Base-by-base conservation (phyloP, 2,329 filamentous ascomycete species). In the Trichoderma sp. region DNA sequence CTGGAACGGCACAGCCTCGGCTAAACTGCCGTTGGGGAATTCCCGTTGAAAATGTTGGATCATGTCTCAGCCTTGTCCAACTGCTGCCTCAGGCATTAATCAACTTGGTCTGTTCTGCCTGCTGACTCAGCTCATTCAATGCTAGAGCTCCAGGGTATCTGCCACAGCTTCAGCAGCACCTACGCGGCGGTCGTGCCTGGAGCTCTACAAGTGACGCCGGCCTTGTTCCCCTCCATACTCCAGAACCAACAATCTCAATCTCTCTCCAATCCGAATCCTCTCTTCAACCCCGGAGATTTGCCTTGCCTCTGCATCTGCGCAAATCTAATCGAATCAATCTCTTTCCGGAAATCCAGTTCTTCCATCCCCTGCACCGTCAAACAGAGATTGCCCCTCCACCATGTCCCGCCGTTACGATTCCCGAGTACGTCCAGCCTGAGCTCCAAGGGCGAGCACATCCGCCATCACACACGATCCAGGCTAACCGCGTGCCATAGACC, bases 371-470 rank as follows among this genome's bases (percentile, higher is more conserved):
- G 29, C 33, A n/a, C 71, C 11, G 21, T 21, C 21, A 31, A 12
- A 64, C 11, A 53, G 64, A 75, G 53, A 65, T 38, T 75, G 75
- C 72, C 64, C 71, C 71, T 75, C 81, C 86, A 89, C 81, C 86
- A 98, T 98, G 95, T 97, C 95, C 86, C 93, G 95, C 88, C 93
- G 95, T 89, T 98, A 98, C 89, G 95, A 98, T 92, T 97, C 95
- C 83, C 92, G 95, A 88, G 95, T 98, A 89, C 85, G 93, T 87
- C 59, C 60, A 18, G 50, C 33, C 67, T 69, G 24, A 33, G 27
- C 35, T 60, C 7, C 64, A n/a, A 29, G 31, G 29, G 16, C 50
- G 4, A 29, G 24, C n/a, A 74, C 18, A 41, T 31, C 27, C 31
- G 9, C 16, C 59, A 33, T n/a, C 29, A n/a, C 7, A 11, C 29